phyloP scores from a whole-genome alignment of 2,329 filamentous ascomycete species.

The Epichloe bromicola region DNA sequence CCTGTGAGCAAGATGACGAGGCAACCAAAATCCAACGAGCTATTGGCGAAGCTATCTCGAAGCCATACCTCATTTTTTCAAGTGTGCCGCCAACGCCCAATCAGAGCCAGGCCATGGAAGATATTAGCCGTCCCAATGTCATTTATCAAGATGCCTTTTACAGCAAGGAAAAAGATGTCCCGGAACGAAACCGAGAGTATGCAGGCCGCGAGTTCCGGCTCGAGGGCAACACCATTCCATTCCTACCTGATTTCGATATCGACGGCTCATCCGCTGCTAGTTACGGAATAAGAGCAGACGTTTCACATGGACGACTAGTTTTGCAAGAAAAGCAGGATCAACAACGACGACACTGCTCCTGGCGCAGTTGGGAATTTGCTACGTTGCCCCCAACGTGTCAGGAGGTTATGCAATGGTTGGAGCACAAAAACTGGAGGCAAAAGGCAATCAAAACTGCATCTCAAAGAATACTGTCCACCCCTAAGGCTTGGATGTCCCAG shows the following conservation, averaged over 20 bases:
- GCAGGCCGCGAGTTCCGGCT: constrained; percentile 77
- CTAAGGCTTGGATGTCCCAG: constrained; percentile 51
- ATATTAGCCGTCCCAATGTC: constrained; percentile 40
- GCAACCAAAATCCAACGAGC: constrained; percentile 2
- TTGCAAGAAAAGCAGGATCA: constrained; percentile 37
- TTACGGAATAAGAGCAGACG: constrained; percentile 36
- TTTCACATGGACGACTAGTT: constrained; percentile 34
- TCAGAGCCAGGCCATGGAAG: constrained; percentile 13
- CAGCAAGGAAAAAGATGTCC: constrained; percentile 71
- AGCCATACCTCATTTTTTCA: constrained; percentile 13
- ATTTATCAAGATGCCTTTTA: constrained; percentile 83
- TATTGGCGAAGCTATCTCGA: background rate
- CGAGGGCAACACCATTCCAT: constrained; percentile 62
- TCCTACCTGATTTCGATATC: constrained; percentile 65
- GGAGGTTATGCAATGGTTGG: constrained; percentile 60
- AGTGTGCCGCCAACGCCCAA: constrained; percentile 14
- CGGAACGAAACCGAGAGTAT: constrained; percentile 65
- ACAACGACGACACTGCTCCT: constrained; percentile 38
- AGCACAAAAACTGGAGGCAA: constrained; percentile 15
- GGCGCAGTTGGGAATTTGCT: constrained; percentile 61
- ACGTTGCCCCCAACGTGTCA: constrained; percentile 53
- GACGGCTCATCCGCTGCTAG: constrained; percentile 41
- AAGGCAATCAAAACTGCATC: constrained; percentile 11
- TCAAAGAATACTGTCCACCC: constrained; percentile 12
- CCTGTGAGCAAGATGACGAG: constrained; percentile 2